These are phyloP conservation scores for Draba incana DNA, from an alignment of 345 rosid species.

Conservation along the genomic window DNA sequence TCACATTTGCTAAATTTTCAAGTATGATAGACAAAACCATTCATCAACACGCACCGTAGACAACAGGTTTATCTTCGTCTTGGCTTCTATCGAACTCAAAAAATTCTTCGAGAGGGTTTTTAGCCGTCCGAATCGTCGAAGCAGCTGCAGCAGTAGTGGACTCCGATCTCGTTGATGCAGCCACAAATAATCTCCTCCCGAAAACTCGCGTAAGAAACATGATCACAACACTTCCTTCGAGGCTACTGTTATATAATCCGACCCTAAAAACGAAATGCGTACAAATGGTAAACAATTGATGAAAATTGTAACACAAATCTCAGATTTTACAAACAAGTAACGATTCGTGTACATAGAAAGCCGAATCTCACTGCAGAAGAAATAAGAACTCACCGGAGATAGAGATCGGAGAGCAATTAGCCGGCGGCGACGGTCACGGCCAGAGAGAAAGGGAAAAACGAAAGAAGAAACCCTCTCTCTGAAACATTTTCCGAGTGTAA, in stretches of 20 bases:
- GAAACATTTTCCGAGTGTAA: too few relatives aligned
- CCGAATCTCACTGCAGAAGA: not conserved
- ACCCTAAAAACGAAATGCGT: constrained; percentile 4
- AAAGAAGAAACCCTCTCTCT: not conserved
- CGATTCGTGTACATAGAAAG: not conserved
- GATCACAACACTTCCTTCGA: not conserved
- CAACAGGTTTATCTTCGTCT: constrained; percentile 70
- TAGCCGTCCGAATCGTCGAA: constrained; percentile 42
- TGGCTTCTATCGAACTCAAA: constrained; percentile 72
- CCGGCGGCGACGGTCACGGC: constrained; percentile 30
- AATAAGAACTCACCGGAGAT: constrained; percentile 21
- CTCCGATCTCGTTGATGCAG: constrained; percentile 61
- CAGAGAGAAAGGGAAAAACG: not conserved
- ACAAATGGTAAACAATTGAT: not conserved
- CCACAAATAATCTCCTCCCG: constrained; percentile 64
- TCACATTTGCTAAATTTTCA: not conserved
- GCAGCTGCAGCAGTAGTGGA: constrained; percentile 59
- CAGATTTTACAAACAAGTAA: not conserved
- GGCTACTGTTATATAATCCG: not conserved
- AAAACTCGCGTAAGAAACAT: constrained; percentile 71
- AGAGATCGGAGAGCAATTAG: not conserved
- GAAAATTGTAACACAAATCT: not conserved
- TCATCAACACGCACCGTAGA: constrained; percentile 56
- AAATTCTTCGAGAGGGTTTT: constrained; percentile 82
- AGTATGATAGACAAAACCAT: not conserved